phyloP scores from a whole-genome alignment of 192 early-diverging fungal genomes.

The Coemansia sp. region DNA sequence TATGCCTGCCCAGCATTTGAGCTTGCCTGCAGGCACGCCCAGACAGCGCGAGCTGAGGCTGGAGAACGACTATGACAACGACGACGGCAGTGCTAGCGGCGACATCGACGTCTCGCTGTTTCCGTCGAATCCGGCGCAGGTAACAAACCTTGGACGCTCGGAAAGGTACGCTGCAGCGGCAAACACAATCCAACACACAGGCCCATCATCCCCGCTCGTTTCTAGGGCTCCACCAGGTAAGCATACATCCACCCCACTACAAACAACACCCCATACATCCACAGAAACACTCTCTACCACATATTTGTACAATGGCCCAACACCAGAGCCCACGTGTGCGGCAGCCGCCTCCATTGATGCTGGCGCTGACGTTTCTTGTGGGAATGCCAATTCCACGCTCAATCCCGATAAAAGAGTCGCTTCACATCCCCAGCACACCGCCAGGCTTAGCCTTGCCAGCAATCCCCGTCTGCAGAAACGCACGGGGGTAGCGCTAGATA shows the following conservation, averaged over 20 bases:
- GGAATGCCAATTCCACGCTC: not conserved
- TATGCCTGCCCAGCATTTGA: constrained; percentile 15
- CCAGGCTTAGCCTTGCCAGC: not conserved
- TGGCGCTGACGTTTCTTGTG: not conserved
- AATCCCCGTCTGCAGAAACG: not conserved
- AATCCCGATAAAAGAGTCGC: not conserved
- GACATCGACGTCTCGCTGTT: constrained; percentile 42
- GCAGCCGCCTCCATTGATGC: constrained; percentile 6
- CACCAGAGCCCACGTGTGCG: not conserved
- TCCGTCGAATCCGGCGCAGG: constrained; percentile 29
- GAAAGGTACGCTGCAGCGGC: constrained; percentile 24
- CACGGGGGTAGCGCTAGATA: not conserved
- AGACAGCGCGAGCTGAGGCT: constrained; percentile 37
- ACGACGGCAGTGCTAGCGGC: constrained; percentile 33
- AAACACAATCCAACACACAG: not conserved
- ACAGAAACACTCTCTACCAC: not conserved
- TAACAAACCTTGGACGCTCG: constrained; percentile 32
- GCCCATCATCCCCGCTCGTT: not conserved
- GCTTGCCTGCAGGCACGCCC: constrained; percentile 21
- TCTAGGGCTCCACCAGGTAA: constrained; percentile 36
- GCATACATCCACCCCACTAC: constrained; percentile 13
- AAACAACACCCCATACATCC: constrained; percentile 6
- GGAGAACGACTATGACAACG: constrained; percentile 44
- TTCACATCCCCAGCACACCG: not conserved
- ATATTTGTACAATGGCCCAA: not conserved